phyloP scores from a whole-genome alignment of 202 grass and related monocot species.

The Zizania palustris region DNA sequence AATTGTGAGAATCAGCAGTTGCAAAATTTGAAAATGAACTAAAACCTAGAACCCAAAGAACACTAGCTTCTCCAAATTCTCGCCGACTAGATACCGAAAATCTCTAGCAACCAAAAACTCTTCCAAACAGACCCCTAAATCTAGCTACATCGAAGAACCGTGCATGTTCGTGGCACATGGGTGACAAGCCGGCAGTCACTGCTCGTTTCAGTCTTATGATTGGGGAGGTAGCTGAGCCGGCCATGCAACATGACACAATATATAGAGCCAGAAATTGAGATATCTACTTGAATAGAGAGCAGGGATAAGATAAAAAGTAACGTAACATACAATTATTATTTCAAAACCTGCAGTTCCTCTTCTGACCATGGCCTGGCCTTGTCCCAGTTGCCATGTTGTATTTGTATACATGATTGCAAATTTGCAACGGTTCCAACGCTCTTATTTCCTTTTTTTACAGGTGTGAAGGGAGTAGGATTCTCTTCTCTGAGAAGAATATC shows the following conservation, averaged over 20 bases:
- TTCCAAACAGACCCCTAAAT: too few species aligned
- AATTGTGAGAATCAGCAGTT: too few species aligned
- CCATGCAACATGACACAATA: neutral
- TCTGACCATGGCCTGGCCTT: neutral
- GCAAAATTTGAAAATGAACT: too few species aligned
- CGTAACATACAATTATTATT: neutral
- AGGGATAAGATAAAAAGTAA: conserved; percentile 3
- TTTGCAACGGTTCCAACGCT: neutral
- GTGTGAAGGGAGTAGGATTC: too few species aligned
- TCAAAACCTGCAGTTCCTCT: neutral
- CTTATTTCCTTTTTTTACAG: neutral
- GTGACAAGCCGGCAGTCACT: conserved; percentile 7
- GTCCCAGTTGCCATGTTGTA: neutral
- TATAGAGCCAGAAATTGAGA: conserved; percentile 5
- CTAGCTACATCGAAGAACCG: neutral
- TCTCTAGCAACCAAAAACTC: too few species aligned
- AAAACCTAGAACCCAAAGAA: too few species aligned
- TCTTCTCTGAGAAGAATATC: too few species aligned
- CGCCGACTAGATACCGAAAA: too few species aligned
- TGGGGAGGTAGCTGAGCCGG: conserved; percentile 2
- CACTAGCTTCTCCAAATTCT: too few species aligned
- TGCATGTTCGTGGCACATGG: conserved; percentile 23
- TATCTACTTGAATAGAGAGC: neutral
- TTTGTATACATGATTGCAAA: neutral
- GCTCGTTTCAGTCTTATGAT: conserved; percentile 2